Percentiles rank a stretch among this genome's conserved stretches.
These are phyloP conservation scores for Blastocystis sp. DNA, from an alignment of 352 stramenopile species.

Conservation along the genomic window DNA sequence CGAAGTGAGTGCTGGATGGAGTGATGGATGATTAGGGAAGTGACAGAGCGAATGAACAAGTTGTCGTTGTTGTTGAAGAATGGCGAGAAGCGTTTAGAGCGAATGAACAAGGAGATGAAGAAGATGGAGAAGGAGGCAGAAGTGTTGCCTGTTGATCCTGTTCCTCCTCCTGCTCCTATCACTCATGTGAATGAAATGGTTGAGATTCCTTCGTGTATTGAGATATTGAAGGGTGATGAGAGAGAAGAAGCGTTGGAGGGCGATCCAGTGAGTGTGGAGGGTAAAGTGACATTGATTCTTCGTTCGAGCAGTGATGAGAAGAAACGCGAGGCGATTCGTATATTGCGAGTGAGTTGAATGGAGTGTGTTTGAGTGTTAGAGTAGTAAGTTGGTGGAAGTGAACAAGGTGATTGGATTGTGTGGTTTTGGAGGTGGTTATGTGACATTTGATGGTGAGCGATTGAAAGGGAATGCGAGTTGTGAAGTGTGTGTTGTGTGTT, in stretches of 20 bases:
- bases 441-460: slow-evolving; percentile 20
- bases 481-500: background rate
- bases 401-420: background rate
- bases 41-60: too few species aligned
- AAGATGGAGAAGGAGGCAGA: slow-evolving; percentile 3
- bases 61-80: too few species aligned
- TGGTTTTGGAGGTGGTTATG: background rate
- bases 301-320: slow-evolving; percentile 4
- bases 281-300: slow-evolving; percentile 26
- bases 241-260: background rate
- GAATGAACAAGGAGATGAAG: background rate
- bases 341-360: background rate
- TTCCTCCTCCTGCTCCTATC: background rate
- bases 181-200: background rate
- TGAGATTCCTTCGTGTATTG: background rate
- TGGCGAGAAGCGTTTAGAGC: too few species aligned
- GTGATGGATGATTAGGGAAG: too few species aligned
- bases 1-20: background rate
- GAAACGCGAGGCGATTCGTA: background rate
- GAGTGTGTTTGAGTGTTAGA: background rate
- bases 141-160: background rate
- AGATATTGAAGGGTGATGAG: slow-evolving; percentile 14
- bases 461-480: slow-evolving; percentile 1
- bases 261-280: background rate
- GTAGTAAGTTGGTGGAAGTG: background rate